Evolutionary conservation across 2,329 filamentous ascomycete species (phyloP).

Genomic region (Trichoderma atrobrunneum): DNA sequence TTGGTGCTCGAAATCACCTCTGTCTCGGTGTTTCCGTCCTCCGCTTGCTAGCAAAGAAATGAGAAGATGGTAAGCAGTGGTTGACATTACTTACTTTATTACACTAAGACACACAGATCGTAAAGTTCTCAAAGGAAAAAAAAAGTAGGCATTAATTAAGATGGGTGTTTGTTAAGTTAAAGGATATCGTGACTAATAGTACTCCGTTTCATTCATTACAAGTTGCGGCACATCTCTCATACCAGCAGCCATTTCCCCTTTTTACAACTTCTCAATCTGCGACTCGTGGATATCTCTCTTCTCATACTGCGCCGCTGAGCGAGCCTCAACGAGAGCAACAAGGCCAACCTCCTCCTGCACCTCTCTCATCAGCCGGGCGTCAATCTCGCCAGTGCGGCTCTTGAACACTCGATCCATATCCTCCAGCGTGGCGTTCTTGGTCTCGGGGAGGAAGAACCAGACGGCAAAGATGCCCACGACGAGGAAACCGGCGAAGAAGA

Average conservation of each 20-base stretch:
- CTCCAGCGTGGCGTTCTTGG: conserved; percentile 61
- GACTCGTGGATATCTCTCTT: conserved; percentile 15
- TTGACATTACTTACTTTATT: not conserved
- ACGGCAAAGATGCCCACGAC: conserved; percentile 60
- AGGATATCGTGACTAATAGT: not conserved
- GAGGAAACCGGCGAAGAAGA: conserved; percentile 67
- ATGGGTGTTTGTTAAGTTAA: not conserved
- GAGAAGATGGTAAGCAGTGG: not conserved
- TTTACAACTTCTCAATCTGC: conserved; percentile 8
- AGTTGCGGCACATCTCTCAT: not conserved
- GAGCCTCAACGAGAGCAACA: conserved; percentile 14
- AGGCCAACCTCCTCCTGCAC: conserved; percentile 28
- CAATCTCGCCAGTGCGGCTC: conserved; percentile 34
- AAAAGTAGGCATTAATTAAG: not conserved
- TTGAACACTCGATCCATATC: conserved; percentile 59
- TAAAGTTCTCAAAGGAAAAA: not conserved
- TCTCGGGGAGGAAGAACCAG: conserved; percentile 64
- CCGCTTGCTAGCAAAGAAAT: not conserved
- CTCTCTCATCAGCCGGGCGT: conserved; percentile 26
- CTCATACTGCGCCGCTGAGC: not conserved
- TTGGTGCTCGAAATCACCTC: too few species aligned
- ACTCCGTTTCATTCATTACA: conserved; percentile 1
- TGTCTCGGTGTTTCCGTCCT: too few species aligned
- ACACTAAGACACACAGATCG: not conserved
- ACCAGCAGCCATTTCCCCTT: not conserved